phyloP scores from a whole-genome alignment of 2,329 filamentous ascomycete genomes.

The Mycocentrospora acerina region DNA sequence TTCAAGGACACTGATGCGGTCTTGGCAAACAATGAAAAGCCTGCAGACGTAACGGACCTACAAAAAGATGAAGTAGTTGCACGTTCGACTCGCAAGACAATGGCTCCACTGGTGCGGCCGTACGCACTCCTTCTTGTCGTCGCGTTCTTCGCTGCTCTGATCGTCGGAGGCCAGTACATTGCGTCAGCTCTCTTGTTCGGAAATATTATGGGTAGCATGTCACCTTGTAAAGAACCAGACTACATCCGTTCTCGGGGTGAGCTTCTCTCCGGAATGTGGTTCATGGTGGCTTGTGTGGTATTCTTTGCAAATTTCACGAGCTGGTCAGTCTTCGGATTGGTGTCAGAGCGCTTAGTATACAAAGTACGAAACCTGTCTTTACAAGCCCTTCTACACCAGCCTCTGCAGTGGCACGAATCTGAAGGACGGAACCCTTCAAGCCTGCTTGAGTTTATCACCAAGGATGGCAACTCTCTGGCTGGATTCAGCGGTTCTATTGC shows the following conservation, averaged over 20 bases:
- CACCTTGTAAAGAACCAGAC: conserved; percentile 52
- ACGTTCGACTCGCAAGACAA: conserved; percentile 32
- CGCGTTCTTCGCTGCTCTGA: conserved; percentile 53
- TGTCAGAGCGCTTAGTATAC: conserved; percentile 66
- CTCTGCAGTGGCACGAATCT: conserved; percentile 71
- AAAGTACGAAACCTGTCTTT: conserved; percentile 65
- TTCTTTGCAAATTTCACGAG: conserved; percentile 64
- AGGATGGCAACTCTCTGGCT: conserved; percentile 66
- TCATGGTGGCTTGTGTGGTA: conserved; percentile 61
- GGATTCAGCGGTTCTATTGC: conserved; percentile 71
- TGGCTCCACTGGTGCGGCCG: conserved; percentile 46
- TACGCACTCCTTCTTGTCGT: conserved; percentile 49
- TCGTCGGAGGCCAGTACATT: conserved; percentile 61
- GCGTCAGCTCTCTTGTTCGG: conserved; percentile 62
- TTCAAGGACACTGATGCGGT: conserved; percentile 10
- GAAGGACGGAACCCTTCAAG: conserved; percentile 61
- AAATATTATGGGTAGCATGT: conserved; percentile 59
- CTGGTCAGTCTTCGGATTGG: conserved; percentile 58
- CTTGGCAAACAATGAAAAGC: not conserved
- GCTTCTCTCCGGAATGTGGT: conserved; percentile 61
- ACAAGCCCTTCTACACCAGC: conserved; percentile 65
- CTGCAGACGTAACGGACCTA: conserved; percentile 10
- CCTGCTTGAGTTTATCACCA: conserved; percentile 68
- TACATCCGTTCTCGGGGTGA: conserved; percentile 53
- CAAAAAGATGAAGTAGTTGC: conserved; percentile 19